Evolutionary conservation across 208 protist genomes (phyloP).

Genomic region (Acanthamoeba royreba): DNA sequence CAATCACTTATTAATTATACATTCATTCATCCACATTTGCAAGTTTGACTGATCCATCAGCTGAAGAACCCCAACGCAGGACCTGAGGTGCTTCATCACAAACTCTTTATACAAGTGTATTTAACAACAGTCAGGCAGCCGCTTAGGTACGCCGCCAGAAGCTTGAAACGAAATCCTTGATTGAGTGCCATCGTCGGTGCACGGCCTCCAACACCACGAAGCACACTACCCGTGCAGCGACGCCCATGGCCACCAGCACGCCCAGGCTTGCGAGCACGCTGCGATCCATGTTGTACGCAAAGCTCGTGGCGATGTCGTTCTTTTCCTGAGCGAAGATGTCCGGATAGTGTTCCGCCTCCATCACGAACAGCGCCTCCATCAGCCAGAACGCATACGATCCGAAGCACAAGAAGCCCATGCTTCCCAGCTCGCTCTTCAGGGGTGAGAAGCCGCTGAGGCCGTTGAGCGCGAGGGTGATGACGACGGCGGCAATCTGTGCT

Average conservation of each 20-base stretch:
- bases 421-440: neutral
- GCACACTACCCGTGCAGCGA: neutral
- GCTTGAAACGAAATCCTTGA: no score
- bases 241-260: neutral
- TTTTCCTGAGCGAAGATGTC: neutral
- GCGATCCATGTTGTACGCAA: neutral
- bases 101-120: no score
- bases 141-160: no score
- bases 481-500: neutral
- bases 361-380: neutral
- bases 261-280: neutral
- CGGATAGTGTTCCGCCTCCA: slow-evolving; percentile 9
- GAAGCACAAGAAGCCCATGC: neutral
- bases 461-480: neutral
- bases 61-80: no score
- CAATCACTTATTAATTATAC: no score
- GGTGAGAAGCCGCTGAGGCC: neutral
- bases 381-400: neutral
- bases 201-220: neutral
- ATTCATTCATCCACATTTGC: no score
- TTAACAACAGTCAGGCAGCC: no score
- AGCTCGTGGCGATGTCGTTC: neutral
- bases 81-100: no score
- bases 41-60: no score
- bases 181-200: no score